Conservation (phyloP, 441 rosid species). For the Omphalea diandra region DNA sequence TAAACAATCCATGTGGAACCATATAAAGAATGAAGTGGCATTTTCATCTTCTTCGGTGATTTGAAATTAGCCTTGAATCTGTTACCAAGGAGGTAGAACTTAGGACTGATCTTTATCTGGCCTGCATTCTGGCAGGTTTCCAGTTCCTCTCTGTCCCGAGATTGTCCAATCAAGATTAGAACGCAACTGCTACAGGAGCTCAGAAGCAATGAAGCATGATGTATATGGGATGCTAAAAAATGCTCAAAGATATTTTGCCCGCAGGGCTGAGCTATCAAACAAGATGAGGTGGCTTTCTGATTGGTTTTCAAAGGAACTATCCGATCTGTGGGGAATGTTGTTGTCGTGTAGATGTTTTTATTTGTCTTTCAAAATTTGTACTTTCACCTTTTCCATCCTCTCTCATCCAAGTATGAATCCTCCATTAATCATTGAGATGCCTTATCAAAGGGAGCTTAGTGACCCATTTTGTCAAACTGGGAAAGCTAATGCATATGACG, state of each 20-base stretch:
- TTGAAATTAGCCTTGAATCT: not conserved
- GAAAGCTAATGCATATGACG: conserved; percentile 2
- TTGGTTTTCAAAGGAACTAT: conserved; percentile 50
- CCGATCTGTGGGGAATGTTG: conserved; percentile 34
- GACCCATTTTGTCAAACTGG: conserved; percentile 6
- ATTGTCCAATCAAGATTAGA: conserved; percentile 72
- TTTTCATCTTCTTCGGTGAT: not conserved
- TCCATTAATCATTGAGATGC: not conserved
- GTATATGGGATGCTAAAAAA: conserved; percentile 62
- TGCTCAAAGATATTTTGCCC: conserved; percentile 56
- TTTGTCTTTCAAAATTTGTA: not conserved
- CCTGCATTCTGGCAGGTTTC: conserved; percentile 58
- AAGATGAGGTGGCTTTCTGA: conserved; percentile 65
- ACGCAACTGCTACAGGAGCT: conserved; percentile 74
- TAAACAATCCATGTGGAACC: not conserved
- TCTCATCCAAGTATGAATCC: conserved; percentile 7
- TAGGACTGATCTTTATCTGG: not conserved
- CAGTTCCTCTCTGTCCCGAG: conserved; percentile 80
- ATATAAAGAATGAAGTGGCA: not conserved
- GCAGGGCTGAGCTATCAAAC: conserved; percentile 35
- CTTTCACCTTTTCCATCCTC: conserved; percentile 3
- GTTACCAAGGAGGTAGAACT: not conserved
- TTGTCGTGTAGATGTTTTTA: not conserved
- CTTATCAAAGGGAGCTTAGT: not conserved
- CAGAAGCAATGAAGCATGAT: conserved; percentile 83